Evolutionary conservation across 805 yeast species (phyloP).

Genomic region (Candida xyloterini): DNA sequence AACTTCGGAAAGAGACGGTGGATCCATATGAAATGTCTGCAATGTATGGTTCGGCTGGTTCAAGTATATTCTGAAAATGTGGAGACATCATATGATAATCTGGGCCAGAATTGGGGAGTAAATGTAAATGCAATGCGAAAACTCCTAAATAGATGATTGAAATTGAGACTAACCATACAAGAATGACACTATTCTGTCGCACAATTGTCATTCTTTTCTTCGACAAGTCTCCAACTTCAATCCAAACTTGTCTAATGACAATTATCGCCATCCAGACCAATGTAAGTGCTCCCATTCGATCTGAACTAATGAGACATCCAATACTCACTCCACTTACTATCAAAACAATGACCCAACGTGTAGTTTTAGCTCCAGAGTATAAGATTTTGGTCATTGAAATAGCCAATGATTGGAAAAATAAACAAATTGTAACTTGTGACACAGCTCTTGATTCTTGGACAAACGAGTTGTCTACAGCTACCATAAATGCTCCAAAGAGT

Average conservation of each 20-base stretch:
- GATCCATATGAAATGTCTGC: conserved; percentile 75
- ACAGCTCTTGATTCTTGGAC: conserved; percentile 59
- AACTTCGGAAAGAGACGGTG: conserved; percentile 67
- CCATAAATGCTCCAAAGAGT: conserved; percentile 46
- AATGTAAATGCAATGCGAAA: conserved; percentile 55
- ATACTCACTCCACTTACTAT: conserved; percentile 45
- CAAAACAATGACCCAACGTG: conserved; percentile 52
- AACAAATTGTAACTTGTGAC: conserved; percentile 42
- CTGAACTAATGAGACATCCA: conserved; percentile 59
- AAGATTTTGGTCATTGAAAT: conserved; percentile 29
- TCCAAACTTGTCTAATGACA: conserved; percentile 56
- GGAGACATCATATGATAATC: conserved; percentile 66
- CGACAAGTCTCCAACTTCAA: conserved; percentile 61
- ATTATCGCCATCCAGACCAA: conserved; percentile 56
- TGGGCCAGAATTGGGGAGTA: conserved; percentile 48
- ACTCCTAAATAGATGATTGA: conserved; percentile 51
- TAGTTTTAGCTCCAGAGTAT: conserved; percentile 41
- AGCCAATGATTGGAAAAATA: conserved; percentile 46
- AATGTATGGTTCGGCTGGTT: conserved; percentile 41
- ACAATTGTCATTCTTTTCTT: conserved; percentile 38
- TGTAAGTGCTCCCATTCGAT: conserved; percentile 70
- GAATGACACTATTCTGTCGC: conserved; percentile 40
- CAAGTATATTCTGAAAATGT: conserved; percentile 59
- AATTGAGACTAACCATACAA: conserved; percentile 53
- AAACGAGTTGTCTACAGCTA: conserved; percentile 62